These are phyloP conservation scores for Nelumbo lutea DNA, from an alignment of 164 flowering plant species.

Conservation along the genomic window DNA sequence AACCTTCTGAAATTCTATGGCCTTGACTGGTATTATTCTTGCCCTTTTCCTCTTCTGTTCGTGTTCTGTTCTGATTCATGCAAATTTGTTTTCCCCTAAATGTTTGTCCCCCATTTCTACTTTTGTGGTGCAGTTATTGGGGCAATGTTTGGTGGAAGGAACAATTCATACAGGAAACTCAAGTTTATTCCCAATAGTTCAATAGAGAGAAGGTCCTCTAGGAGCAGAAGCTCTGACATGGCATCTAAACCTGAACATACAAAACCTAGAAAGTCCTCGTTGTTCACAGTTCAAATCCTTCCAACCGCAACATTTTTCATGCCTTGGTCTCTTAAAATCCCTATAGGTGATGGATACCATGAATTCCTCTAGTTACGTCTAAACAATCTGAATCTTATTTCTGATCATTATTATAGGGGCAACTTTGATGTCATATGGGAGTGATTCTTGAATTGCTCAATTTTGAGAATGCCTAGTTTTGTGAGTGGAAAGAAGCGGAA, in stretches of 20 bases:
- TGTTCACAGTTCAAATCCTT: slow-evolving; percentile 39
- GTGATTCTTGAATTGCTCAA: slow-evolving; percentile 7
- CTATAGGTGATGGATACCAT: slow-evolving; percentile 68
- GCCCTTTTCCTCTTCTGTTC: not conserved
- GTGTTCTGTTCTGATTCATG: not conserved
- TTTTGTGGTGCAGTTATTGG: slow-evolving; percentile 29
- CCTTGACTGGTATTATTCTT: slow-evolving; percentile 40
- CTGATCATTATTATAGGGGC: slow-evolving; percentile 2
- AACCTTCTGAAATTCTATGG: slow-evolving; percentile 39
- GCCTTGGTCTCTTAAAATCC: slow-evolving; percentile 77
- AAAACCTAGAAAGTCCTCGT: slow-evolving; percentile 38
- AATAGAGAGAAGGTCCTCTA: slow-evolving; percentile 20
- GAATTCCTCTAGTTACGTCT: slow-evolving; percentile 49
- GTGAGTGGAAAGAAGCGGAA: slow-evolving; percentile 40
- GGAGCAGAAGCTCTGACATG: slow-evolving; percentile 44
- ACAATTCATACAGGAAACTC: slow-evolving; percentile 17
- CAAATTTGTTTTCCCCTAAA: not conserved
- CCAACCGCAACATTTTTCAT: slow-evolving; percentile 47
- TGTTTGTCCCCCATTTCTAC: not conserved
- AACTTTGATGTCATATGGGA: slow-evolving; percentile 9
- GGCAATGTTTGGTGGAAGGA: slow-evolving; percentile 47
- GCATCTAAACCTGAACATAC: slow-evolving; percentile 54
- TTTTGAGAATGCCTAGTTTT: slow-evolving; percentile 45
- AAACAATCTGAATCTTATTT: slow-evolving; percentile 7
- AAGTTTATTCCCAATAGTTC: slow-evolving; percentile 12